Evolutionary conservation across 495 filamentous ascomycete species (phyloP), one percentile per base, ranked within the genome.

Genomic region (Xylaria venustula): DNA sequence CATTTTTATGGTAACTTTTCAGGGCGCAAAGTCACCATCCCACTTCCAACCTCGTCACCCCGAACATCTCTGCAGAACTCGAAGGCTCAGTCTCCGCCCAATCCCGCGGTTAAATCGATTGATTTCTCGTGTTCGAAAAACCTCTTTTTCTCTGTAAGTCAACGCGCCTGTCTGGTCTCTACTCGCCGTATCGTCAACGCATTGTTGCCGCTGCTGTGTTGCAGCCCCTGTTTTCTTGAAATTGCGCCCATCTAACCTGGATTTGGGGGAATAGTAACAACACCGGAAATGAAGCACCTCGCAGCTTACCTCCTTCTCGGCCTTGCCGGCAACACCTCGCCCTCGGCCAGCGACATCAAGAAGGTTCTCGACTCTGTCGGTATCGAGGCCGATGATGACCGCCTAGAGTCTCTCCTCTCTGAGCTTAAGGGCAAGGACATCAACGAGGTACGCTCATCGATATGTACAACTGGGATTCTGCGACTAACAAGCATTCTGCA

Each of bases 351-450:
- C 57, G 93, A 99, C 74, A 82, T 99, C 81, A 96, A 93, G 85
- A 79, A 68, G 58, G 93, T 99, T 72, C 90, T 99, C 75, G 85
- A 86, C 64, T 90, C 94, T 70, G 94, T 98, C 75, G 94, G 94
- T 67, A 93, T 97, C 65, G 94, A 98, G 79, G 90, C 91, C 67
- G 95, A 98, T 70, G 77, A 82, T 55, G 92, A 94, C 55, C 94
- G 94, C 69, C 85, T 97, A 64, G 76, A 85, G 53, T 87, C 86
- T 75, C 87, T 99, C 79, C 73, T 99, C 71, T 79, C 83, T 54
- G 94, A 99, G 86, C 91, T 99, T 71, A 69, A 94, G 79, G 95
- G 91, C 88, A 99, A 99, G 90, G 88, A 97, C 81, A 81, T 98
- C 84, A 87, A 93, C 79, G 86, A 94, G 84, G 94, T 97, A 83